A percentile compares a stretch with the other conserved stretches of the same genome.
These are phyloP conservation scores for Aspergillus fischeri DNA, from an alignment of 2,329 filamentous ascomycete species.

Conservation along the genomic window DNA sequence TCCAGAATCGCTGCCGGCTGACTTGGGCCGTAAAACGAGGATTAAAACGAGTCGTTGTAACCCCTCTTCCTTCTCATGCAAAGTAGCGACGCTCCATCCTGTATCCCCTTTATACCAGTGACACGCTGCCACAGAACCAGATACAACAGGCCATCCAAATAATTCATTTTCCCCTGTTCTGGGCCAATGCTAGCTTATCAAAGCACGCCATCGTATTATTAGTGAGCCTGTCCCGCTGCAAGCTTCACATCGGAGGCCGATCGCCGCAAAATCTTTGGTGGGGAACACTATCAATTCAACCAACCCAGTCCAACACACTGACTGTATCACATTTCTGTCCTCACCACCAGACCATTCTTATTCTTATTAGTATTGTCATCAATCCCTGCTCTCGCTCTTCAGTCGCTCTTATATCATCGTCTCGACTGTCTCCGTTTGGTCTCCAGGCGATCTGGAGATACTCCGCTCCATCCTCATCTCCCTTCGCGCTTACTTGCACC, in stretches of 20 bases:
- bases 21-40: background rate
- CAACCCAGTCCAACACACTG: constrained; percentile 7
- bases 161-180: background rate
- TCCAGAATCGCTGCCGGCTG: background rate
- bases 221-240: background rate
- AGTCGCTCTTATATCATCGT: background rate
- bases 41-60: background rate
- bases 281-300: constrained; percentile 15
- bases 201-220: background rate
- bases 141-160: background rate
- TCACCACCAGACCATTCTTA: background rate
- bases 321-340: constrained; percentile 14
- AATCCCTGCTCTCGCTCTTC: constrained; percentile 1
- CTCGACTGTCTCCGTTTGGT: background rate
- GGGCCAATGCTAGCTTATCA: constrained; percentile 15
- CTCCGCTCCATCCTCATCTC: background rate
- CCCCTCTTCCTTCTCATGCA: background rate
- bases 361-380: constrained; percentile 9
- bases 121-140: background rate
- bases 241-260: constrained; percentile 17
- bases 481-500: background rate
- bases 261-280: constrained; percentile 24
- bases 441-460: background rate
- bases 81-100: background rate
- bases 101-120: background rate